These are phyloP conservation scores for Eremomyces bilateralis DNA, from an alignment of 495 filamentous ascomycete genomes.

Conservation along the genomic window DNA sequence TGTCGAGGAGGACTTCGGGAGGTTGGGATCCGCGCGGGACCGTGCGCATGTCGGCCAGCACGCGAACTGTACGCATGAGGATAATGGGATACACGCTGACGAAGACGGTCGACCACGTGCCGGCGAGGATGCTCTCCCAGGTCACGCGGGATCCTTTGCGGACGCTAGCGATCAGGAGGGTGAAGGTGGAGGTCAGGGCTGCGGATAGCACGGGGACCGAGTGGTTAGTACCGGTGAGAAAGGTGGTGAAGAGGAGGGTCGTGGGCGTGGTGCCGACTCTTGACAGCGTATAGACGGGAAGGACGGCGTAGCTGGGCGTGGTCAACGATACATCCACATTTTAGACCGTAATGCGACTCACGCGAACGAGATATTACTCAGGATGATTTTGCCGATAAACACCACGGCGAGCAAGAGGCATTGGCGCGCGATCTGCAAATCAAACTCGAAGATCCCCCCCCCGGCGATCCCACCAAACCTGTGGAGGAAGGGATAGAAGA, in stretches of 20 bases:
- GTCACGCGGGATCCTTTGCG: slow-evolving; percentile 21
- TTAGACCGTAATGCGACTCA: slow-evolving; percentile 9
- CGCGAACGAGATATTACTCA: slow-evolving; percentile 30
- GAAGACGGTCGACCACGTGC: slow-evolving; percentile 28
- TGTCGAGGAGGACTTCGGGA: slow-evolving; percentile 1
- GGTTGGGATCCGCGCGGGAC: slow-evolving; percentile 1
- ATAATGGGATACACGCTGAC: slow-evolving; percentile 28
- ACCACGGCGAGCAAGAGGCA: slow-evolving; percentile 25
- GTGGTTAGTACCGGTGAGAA: slow-evolving; percentile 21
- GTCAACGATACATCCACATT: slow-evolving; percentile 1
- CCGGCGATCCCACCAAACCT: slow-evolving; percentile 29
- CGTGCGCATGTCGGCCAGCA: slow-evolving; percentile 7
- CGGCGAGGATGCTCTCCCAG: slow-evolving; percentile 27
- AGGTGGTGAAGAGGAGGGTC: slow-evolving; percentile 23
- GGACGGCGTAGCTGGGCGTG: slow-evolving; percentile 21
- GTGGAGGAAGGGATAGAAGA: slow-evolving; percentile 7
- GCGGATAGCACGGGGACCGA: slow-evolving; percentile 26
- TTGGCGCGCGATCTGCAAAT: slow-evolving; percentile 18
- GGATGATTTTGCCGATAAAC: slow-evolving; percentile 24
- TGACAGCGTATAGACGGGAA: slow-evolving; percentile 26
- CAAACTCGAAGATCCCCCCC: slow-evolving; percentile 29
- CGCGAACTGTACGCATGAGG: slow-evolving; percentile 24
- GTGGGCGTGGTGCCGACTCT: slow-evolving; percentile 26
- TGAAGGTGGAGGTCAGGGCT: slow-evolving; percentile 26
- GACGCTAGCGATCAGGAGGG: slow-evolving; percentile 23